Evolutionary conservation across 164 flowering plant genomes (phyloP), one percentile per base, ranked within the genome.

Genomic region (Stephania cephalantha): DNA sequence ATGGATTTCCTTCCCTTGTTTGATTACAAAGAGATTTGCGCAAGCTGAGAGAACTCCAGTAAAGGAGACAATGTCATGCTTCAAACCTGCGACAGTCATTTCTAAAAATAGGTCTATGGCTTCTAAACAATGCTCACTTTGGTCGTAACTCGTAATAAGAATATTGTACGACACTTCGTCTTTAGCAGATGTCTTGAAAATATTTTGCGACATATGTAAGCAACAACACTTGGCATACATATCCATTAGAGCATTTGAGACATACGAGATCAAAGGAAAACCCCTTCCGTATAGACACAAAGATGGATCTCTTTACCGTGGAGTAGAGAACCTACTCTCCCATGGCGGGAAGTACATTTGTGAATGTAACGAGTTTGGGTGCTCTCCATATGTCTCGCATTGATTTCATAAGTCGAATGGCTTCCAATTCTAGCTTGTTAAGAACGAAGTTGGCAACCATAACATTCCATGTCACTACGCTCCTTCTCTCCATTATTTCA

Each of bases 401-500:
- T 71, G 79, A 22, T 17, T 50, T 68, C 15, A 85, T 70, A 15
- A 79, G 84, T 29, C 52, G 63, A 67, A 83, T 52, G 20, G 87
- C 87, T 22, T 69, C 82, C 46, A 71, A 58, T 69, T 79, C 82
- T 17, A 73, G 79, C 69, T 74, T 75, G 72, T 83, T 81, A 58
- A 78, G 84, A 22, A 84, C 78, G 71, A 71, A 83, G 78, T 79
- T 82, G 61, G 84, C 85, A 20, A 83, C 76, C 89, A 89, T 87
- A 15, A 88, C 87, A 81, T 89, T 90, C 92, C 94, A 90, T 5
- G 92, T 79, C 13, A 90, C 88, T 69, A 86, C 79, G 80, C 83
- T 90, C 68, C 77, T 78, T 1, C 5, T 42, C 17, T 31, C 50
- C 84, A 84, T 83, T 22, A 76, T 79, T 30, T 82, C 11, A 61